Evolutionary conservation across 2,329 filamentous ascomycete genomes (phyloP).

Genomic region (Tolypocladium ophioglossoides): DNA sequence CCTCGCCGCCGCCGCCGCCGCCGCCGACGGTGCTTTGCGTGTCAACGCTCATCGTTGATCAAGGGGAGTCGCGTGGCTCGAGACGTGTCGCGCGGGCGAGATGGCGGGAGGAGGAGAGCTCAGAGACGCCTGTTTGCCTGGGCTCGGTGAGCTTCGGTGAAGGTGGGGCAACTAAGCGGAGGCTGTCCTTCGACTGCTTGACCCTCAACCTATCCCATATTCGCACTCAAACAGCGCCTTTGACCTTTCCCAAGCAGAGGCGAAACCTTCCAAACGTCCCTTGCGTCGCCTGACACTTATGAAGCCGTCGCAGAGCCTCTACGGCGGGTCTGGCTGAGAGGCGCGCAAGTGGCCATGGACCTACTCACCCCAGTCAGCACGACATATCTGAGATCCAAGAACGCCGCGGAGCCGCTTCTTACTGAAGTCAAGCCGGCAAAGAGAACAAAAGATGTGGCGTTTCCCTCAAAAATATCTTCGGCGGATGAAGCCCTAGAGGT

Average conservation of each 20-base stretch:
- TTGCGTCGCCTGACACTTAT: background rate
- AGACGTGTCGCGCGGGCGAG: background rate
- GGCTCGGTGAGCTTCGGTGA: constrained; percentile 21
- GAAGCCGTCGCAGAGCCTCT: background rate
- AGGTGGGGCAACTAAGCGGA: constrained; percentile 15
- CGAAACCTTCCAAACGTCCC: background rate
- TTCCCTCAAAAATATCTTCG: constrained; percentile 14
- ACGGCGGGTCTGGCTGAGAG: background rate
- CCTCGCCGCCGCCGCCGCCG: constrained; percentile 11
- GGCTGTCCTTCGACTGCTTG: background rate
- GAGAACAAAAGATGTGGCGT: background rate
- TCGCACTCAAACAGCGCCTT: background rate
- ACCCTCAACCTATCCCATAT: background rate
- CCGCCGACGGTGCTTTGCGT: constrained; percentile 6
- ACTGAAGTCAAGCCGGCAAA: constrained; percentile 21
- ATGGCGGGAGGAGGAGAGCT: background rate
- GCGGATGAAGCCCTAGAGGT: constrained; percentile 45
- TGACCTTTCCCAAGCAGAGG: background rate
- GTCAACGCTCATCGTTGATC: constrained; percentile 14
- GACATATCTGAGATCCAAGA: constrained; percentile 31
- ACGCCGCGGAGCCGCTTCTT: constrained; percentile 24
- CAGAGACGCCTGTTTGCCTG: background rate
- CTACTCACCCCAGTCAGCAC: constrained; percentile 44
- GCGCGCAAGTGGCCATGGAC: constrained; percentile 32
- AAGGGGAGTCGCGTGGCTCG: background rate